Base-by-base conservation (phyloP, 495 filamentous ascomycete species). In the Hypoxylon crocopeplum region DNA sequence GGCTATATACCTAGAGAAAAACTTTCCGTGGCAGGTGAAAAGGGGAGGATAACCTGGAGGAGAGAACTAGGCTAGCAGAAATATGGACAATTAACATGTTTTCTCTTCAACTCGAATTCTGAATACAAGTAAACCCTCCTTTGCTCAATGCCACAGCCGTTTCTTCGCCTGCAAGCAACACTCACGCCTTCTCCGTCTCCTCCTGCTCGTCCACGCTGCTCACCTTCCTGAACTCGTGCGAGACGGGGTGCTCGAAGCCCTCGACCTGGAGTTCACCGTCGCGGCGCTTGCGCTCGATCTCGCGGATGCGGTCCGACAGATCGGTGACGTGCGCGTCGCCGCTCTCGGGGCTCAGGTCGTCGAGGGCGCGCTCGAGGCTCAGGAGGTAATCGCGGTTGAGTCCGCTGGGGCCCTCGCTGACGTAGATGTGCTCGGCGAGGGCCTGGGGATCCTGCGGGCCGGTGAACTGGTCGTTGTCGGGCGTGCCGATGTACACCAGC, bases 401-500 rank as follows among this genome's bases (percentile, higher is more conserved):
- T 0, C 95, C 95, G 72, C 93, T 97, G 32, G 92, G 89, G 0
- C 95, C 95, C 25, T 74, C 70, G 56, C 88, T 87, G 37, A 77
- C 78, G 65, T 84, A 84, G 59, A 99, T 97, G 68, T 93, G 90
- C 72, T 87, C 82, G 32, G 94, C 95, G 42, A 99, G 85, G 42
- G 80, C 77, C 67, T 93, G 82, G 5, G 89, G 91, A 36, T 93
- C 84, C 58, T 94, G 92, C 6, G 82, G 85, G 0, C 89, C 90
- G 30, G 92, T 78, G 70, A 99, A 99, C 67, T 98, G 95, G 41
- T 93, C 91, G 66, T 99, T 99, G 12, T 83, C 82, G 0, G 95
- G 95, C 2, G 93, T 90, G 8, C 95, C 95, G 69, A 99, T 98
- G 70, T 99, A 99, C 0, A 98, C 91, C 58, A 97, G 68, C 4